Evolutionary conservation across 768 basidiomycete species (phyloP).

Genomic region (Lentinula raphanica): DNA sequence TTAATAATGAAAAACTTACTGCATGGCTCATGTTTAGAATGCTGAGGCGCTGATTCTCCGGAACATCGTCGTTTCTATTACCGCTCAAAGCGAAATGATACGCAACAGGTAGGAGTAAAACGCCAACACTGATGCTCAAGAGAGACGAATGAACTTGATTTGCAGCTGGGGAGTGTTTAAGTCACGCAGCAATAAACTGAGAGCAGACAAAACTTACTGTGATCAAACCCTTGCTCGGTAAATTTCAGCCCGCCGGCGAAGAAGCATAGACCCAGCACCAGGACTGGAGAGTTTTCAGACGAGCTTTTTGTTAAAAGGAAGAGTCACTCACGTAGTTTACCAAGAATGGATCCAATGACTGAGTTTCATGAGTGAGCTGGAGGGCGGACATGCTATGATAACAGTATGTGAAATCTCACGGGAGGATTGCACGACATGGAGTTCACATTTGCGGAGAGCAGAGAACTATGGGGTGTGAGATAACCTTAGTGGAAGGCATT

Average conservation of each 20-base stretch:
- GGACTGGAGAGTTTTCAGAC: conserved; percentile 45
- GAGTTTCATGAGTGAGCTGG: background rate
- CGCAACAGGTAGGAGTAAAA: conserved; percentile 71
- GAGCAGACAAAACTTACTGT: conserved; percentile 38
- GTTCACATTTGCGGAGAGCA: conserved; percentile 76
- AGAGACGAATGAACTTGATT: conserved; percentile 72
- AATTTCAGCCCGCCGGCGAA: conserved; percentile 76
- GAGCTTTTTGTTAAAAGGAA: background rate
- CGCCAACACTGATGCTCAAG: conserved; percentile 71
- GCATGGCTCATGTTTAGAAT: conserved; percentile 75
- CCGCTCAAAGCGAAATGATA: conserved; percentile 58
- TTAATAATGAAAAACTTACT: conserved; percentile 33
- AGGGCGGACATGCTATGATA: conserved; percentile 4
- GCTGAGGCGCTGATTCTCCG: conserved; percentile 33
- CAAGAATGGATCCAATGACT: conserved; percentile 70
- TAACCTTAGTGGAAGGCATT: background rate
- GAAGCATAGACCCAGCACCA: conserved; percentile 83
- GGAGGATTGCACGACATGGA: conserved; percentile 76
- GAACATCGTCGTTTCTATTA: conserved; percentile 14
- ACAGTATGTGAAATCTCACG: conserved; percentile 37
- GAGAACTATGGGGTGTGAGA: conserved; percentile 47
- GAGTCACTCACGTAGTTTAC: conserved; percentile 55
- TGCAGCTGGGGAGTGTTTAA: conserved; percentile 40
- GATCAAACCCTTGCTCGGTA: conserved; percentile 73
- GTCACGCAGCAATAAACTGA: background rate